A percentile compares a stretch with the other conserved stretches of the same genome.
phyloP scores from a whole-genome alignment of 176 grass and related monocot species.

The Oryza nivara region DNA sequence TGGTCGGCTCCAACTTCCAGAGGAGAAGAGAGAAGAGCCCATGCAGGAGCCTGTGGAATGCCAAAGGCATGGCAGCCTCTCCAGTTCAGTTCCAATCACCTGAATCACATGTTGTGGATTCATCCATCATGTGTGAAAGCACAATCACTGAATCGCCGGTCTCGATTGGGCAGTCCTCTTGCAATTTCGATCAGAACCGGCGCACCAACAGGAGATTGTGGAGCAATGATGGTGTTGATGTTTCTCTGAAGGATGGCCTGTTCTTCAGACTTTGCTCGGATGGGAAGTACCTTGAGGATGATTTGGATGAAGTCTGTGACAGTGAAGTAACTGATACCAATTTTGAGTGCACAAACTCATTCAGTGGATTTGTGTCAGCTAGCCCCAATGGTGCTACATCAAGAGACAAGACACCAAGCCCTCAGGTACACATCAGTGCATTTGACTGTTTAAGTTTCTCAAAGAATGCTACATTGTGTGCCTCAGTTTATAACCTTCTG shows the following conservation, averaged over 20 bases:
- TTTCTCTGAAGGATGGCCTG: slow-evolving; percentile 90
- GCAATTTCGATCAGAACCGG: slow-evolving; percentile 50
- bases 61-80: slow-evolving; percentile 15
- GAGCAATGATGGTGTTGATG: slow-evolving; percentile 74
- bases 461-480: neutral
- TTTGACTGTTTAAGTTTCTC: neutral
- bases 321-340: slow-evolving; percentile 49
- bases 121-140: slow-evolving; percentile 64
- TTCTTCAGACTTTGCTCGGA: slow-evolving; percentile 60
- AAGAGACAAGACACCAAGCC: slow-evolving; percentile 59
- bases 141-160: slow-evolving; percentile 56
- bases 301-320: slow-evolving; percentile 52
- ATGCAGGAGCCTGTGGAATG: slow-evolving; percentile 44
- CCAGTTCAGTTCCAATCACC: slow-evolving; percentile 58
- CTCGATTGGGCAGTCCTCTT: slow-evolving; percentile 68
- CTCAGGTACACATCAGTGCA: slow-evolving; percentile 50
- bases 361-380: slow-evolving; percentile 66
- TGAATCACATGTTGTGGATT: slow-evolving; percentile 78
- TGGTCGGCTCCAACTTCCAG: slow-evolving; percentile 51
- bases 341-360: slow-evolving; percentile 50
- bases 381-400: slow-evolving; percentile 28
- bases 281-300: slow-evolving; percentile 42
- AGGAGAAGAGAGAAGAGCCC: slow-evolving; percentile 65
- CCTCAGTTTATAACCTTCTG: neutral
- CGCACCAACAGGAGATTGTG: slow-evolving; percentile 77